Base-by-base conservation (phyloP, 495 filamentous ascomycete species). In the Penicillium bovifimosum region DNA sequence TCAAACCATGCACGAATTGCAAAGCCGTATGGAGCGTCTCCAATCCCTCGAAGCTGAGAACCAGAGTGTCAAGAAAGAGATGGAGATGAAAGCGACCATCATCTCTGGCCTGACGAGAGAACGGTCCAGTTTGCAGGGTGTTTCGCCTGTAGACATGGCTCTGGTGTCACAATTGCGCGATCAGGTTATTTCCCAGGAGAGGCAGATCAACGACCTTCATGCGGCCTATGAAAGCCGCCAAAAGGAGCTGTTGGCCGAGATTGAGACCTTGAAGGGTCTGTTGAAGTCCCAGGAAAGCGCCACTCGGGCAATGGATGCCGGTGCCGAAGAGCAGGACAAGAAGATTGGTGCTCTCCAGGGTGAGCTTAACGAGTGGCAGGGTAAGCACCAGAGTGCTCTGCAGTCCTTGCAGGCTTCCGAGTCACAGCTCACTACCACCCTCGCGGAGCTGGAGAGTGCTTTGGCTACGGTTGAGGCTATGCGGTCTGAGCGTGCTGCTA, bases 61-160 rank as follows among this genome's bases (percentile, higher is more conserved):
- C 51, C 73, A 83, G 2, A 83, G 81, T 7, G 81, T 92, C 11
- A 95, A 87, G 74, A 93, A 87, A 68, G 95, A 96, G 65, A 95
- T 98, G 88, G 95, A 98, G 55, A 82, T 79, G 49, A 97, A 97
- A 78, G 87, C 87, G 71, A 86, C 86, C 18, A 91, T 98, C 60
- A 96, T 98, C 53, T 88, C 90, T 14, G 93, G 93, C 6, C 79
- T 98, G 31, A 95, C 95, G 14, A 82, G 91, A 35, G 93, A 98
- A 65, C 79, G 93, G 59, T 90, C 90, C 2, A 91, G 88, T 66
- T 81, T 96, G 71, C 90, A 90, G 64, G 74, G 78, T 34, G 82
- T 83, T 2, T 87, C 90, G 9, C 88, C 91, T 11, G 86, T 96
- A 66, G 93, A 98, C 60, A 95, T 96, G 70, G 90, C 88, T 6